Evolutionary conservation across 2,329 filamentous ascomycete genomes (phyloP).

Genomic region (Talaromyces rugulosus): DNA sequence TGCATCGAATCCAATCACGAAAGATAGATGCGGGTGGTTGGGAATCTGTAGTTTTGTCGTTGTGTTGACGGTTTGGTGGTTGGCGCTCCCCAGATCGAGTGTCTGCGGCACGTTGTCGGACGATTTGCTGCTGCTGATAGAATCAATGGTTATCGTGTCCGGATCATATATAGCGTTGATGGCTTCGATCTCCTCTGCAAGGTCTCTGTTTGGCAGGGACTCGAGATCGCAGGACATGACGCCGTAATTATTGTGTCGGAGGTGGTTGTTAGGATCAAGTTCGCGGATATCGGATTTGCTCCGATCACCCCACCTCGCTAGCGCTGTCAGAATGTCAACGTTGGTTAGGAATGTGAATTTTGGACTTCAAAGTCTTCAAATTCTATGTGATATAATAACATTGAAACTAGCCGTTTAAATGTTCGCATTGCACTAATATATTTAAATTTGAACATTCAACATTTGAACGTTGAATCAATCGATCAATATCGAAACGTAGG

Average conservation of each 20-base stretch:
- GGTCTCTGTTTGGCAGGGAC: constrained; percentile 31
- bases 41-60: constrained; percentile 64
- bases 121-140: constrained; percentile 15
- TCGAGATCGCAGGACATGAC: constrained; percentile 19
- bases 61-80: constrained; percentile 18
- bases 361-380: not conserved
- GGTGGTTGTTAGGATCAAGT: not conserved
- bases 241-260: not conserved
- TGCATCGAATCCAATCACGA: constrained; percentile 61
- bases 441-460: too few species aligned
- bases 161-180: constrained; percentile 59
- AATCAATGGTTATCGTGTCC: constrained; percentile 52
- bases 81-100: constrained; percentile 23
- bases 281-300: constrained; percentile 4
- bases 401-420: too few species aligned
- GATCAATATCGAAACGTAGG: too few species aligned
- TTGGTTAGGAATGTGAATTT: not conserved
- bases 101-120: constrained; percentile 18
- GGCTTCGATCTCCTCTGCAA: constrained; percentile 45
- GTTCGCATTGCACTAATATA: too few species aligned
- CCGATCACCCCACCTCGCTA: constrained; percentile 8
- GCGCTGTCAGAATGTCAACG: not conserved
- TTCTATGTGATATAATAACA: not conserved
- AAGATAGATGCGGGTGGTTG: constrained; percentile 44
- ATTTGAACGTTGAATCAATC: too few species aligned